These are phyloP conservation scores for Penicillium freii DNA, from an alignment of 2,329 filamentous ascomycete genomes.

Conservation along the genomic window DNA sequence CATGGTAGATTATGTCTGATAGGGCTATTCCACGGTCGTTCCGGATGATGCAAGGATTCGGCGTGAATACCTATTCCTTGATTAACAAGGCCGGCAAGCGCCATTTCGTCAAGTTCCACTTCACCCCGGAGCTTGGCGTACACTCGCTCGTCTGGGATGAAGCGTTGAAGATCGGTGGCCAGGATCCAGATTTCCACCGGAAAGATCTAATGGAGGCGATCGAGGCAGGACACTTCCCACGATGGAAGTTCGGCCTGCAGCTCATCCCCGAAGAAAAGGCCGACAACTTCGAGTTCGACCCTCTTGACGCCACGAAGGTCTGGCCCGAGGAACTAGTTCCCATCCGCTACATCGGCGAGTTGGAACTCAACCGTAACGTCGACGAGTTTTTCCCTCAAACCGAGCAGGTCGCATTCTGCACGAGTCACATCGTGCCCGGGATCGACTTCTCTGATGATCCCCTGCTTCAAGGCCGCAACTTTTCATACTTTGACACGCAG, in stretches of 20 bases:
- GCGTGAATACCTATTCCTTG: slow-evolving; percentile 37
- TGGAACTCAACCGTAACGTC: slow-evolving; percentile 75
- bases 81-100: slow-evolving; percentile 36
- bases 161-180: slow-evolving; percentile 68
- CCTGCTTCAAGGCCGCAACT: slow-evolving; percentile 70
- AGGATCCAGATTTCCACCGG: slow-evolving; percentile 78
- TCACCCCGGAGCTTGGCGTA: slow-evolving; percentile 35
- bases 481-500: slow-evolving; percentile 55
- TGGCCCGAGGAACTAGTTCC: slow-evolving; percentile 79
- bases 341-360: slow-evolving; percentile 72
- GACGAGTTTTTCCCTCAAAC: slow-evolving; percentile 82
- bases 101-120: slow-evolving; percentile 38
- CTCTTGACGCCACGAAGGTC: slow-evolving; percentile 80
- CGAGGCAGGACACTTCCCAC: slow-evolving; percentile 66
- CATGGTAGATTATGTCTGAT: slow-evolving; percentile 34
- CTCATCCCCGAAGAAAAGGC: slow-evolving; percentile 68
- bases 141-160: slow-evolving; percentile 57
- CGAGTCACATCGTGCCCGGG: slow-evolving; percentile 73
- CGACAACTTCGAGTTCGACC: slow-evolving; percentile 79
- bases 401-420: slow-evolving; percentile 81
- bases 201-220: slow-evolving; percentile 76
- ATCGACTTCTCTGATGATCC: slow-evolving; percentile 77
- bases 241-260: slow-evolving; percentile 83
- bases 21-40: slow-evolving; percentile 37
- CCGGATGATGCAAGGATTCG: slow-evolving; percentile 41